phyloP scores from a whole-genome alignment of 495 filamentous ascomycete species.

The Bathelium albidoporum region DNA sequence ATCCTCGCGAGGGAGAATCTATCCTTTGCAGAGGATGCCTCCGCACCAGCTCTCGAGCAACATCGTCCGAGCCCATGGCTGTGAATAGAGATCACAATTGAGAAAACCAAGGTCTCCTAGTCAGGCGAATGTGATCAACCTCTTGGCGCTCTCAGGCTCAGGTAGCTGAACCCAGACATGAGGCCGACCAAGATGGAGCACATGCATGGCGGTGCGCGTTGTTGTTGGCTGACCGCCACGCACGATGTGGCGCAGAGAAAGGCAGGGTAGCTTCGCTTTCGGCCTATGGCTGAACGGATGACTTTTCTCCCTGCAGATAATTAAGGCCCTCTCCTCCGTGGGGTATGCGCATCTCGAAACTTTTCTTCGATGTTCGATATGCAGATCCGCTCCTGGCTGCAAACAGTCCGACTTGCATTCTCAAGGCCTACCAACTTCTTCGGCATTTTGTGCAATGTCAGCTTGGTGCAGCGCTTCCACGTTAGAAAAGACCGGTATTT shows the following conservation, averaged over 20 bases:
- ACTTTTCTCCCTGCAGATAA: no score
- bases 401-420: no score
- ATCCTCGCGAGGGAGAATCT: constrained; percentile 54
- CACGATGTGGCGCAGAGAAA: neutral
- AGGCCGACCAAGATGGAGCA: neutral
- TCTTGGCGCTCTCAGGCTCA: neutral
- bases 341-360: no score
- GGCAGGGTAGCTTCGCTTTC: neutral
- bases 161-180: neutral
- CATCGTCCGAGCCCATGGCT: constrained; percentile 10
- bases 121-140: neutral
- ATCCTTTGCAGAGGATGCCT: constrained; percentile 64
- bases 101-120: neutral
- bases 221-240: neutral
- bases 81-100: neutral
- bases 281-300: no score
- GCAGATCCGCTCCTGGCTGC: no score
- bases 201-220: no score
- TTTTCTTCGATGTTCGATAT: no score
- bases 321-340: no score
- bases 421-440: no score
- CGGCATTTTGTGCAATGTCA: no score
- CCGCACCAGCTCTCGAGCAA: constrained; percentile 9
- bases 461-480: no score
- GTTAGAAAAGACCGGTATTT: no score